Evolutionary conservation across 768 basidiomycete genomes (phyloP), one percentile per base, ranked within the genome.

Genomic region (Pluteus cervinus): DNA sequence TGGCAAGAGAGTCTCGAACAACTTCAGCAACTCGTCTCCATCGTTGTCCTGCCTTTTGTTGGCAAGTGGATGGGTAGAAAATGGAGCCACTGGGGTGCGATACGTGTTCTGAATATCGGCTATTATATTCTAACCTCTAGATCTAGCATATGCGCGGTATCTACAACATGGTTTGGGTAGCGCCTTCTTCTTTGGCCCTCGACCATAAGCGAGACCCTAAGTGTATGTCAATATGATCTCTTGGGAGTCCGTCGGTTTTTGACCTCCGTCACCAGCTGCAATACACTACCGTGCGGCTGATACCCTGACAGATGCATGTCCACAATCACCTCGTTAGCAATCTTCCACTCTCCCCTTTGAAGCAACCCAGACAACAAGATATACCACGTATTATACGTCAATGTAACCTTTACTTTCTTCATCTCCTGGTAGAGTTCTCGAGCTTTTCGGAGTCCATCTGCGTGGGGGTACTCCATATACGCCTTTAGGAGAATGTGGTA

Each of bases 1-100:
- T 94, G 92, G 92, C 83, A 91, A 51, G 92, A 96, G 58, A 87
- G 84, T 51, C 52, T 94, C 34, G 63, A 80, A 43, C 90, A 96
- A 56, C 71, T 96, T 30, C 81, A 86, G 54, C 75, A 89, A 54
- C 74, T 94, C 14, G 60, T 87, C 36, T 75, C 84, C 24, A 68
- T 89, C 40, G 81, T 93, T 17, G 65, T 93, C 31, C 64, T 96
- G 41, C 92, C 92, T 2, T 84, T 80, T 63, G 56, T 91, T 41
- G 92, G 92, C 37, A 92, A 88, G 56, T 94, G 80, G 76, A 54
- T 92, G 24, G 92, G 92, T 21, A 70, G 92, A 52, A 75, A 75
- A 55, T 90, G 84, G 73, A 86, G 85, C 48, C 73, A 89, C 52
- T 86, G 85, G 78, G 76, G 91, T 93, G 49, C n/a, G n/a, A n/a